These are phyloP conservation scores for Schoenoplectus tabernaemontani DNA, from an alignment of 202 grass and related monocot genomes.

Conservation along the genomic window DNA sequence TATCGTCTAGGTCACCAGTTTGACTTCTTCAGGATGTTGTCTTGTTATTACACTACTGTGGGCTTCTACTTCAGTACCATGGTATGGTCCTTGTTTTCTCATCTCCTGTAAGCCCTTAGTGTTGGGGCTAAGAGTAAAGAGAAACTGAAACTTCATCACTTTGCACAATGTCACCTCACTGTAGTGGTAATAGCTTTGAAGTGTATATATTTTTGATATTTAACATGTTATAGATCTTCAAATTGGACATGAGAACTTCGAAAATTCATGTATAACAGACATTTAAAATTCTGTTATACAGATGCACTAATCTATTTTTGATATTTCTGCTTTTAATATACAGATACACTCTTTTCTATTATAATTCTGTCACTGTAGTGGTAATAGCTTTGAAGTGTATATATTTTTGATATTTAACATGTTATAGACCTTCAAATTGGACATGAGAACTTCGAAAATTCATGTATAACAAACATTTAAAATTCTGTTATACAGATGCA, in stretches of 20 bases:
- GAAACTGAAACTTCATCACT: not conserved
- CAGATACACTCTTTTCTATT: not conserved
- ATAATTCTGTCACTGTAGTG: not conserved
- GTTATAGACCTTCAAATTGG: not conserved
- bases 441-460: not conserved
- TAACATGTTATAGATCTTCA: not conserved
- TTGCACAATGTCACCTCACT: not conserved
- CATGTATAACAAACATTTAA: too few relatives aligned
- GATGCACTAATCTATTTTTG: too few relatives aligned
- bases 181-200: not conserved
- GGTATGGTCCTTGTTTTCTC: conserved; percentile 30
- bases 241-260: not conserved
- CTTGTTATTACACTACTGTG: conserved; percentile 85
- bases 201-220: not conserved
- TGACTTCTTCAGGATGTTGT: conserved; percentile 99
- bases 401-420: not conserved
- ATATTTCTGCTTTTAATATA: not conserved
- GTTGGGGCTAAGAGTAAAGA: not conserved
- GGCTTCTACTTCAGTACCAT: conserved; percentile 90
- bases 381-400: not conserved
- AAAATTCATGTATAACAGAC: not conserved
- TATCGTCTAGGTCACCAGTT: conserved; percentile 85
- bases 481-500: too few relatives aligned
- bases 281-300: too few relatives aligned
- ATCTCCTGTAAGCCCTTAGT: not conserved